Evolutionary conservation across 2,329 filamentous ascomycete species (phyloP).

Genomic region (Ophioceras dolichostomum): DNA sequence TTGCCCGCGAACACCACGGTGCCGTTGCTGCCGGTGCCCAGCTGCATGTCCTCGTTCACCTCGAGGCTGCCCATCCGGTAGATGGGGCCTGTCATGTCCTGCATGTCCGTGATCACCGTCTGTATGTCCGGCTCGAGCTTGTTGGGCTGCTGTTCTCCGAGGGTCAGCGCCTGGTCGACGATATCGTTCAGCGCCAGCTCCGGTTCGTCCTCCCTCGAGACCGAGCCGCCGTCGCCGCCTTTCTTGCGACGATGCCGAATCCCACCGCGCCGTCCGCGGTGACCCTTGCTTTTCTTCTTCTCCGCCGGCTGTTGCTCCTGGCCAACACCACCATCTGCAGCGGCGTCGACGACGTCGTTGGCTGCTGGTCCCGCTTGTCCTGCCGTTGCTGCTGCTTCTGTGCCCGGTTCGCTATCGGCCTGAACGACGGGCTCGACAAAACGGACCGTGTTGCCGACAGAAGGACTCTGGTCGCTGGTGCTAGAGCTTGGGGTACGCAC

Average conservation of each 20-base stretch:
- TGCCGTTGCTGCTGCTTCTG: too few relatives aligned
- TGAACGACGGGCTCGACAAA: too few relatives aligned
- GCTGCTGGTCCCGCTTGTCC: too few relatives aligned
- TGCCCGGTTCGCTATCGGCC: too few relatives aligned
- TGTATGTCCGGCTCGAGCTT: conserved; percentile 50
- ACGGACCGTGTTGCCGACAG: too few relatives aligned
- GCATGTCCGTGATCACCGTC: conserved; percentile 43
- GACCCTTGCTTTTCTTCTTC: conserved; percentile 53
- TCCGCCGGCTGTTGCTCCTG: too few relatives aligned
- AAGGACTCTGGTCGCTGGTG: too few relatives aligned
- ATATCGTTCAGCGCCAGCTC: conserved; percentile 44
- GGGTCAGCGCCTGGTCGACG: conserved; percentile 44
- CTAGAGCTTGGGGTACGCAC: too few relatives aligned
- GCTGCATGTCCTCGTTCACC: conserved; percentile 49
- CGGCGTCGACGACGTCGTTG: too few relatives aligned
- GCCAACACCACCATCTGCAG: too few relatives aligned
- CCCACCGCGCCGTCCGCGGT: conserved; percentile 60
- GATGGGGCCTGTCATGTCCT: conserved; percentile 45
- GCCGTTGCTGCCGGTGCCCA: conserved; percentile 84
- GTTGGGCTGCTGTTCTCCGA: conserved; percentile 34
- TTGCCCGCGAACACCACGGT: conserved; percentile 92
- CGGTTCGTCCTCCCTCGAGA: conserved; percentile 34
- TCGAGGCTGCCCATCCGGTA: conserved; percentile 52
- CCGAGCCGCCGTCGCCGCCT: conserved; percentile 37
- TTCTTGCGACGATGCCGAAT: conserved; percentile 52